These are phyloP conservation scores for Globisporangium nagaii DNA, from an alignment of 352 stramenopile genomes.

Conservation along the genomic window DNA sequence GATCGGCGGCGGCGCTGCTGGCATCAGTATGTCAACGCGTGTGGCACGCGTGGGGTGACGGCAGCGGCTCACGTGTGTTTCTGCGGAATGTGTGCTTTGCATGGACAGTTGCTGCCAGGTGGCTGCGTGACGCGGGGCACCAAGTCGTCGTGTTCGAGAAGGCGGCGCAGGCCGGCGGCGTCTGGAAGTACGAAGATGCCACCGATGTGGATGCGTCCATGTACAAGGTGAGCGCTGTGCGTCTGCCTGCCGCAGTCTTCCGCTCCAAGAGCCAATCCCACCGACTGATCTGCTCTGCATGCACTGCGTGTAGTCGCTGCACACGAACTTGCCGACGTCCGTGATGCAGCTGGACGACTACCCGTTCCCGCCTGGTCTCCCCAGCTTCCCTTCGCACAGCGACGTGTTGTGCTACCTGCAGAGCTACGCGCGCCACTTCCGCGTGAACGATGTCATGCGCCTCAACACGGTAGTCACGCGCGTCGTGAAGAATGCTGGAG, in stretches of 20 bases:
- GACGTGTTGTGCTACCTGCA: constrained; percentile 70
- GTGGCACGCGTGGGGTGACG: not conserved
- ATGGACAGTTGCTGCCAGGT: constrained; percentile 58
- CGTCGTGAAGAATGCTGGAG: constrained; percentile 54
- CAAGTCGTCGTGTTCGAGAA: constrained; percentile 75
- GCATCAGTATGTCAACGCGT: constrained; percentile 74
- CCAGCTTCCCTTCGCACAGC: constrained; percentile 55
- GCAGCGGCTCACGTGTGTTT: not conserved
- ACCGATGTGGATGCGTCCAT: constrained; percentile 46
- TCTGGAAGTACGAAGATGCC: constrained; percentile 74
- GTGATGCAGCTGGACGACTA: constrained; percentile 80
- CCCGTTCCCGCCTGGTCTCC: constrained; percentile 42
- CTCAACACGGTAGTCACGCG: constrained; percentile 47
- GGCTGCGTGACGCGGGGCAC: constrained; percentile 56
- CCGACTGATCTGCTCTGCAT: not conserved
- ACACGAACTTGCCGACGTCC: constrained; percentile 70
- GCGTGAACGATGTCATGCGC: constrained; percentile 40
- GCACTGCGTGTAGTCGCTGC: constrained; percentile 42
- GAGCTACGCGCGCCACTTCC: constrained; percentile 50
- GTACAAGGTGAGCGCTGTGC: constrained; percentile 41
- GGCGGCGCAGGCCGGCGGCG: constrained; percentile 42
- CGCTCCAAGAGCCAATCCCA: not conserved
- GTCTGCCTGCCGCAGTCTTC: not conserved
- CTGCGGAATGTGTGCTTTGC: constrained; percentile 2
- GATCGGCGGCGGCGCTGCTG: constrained; percentile 64